Evolutionary conservation across 1,284 basidiomycete genomes (phyloP).

Genomic region (Meripilus lineatus): DNA sequence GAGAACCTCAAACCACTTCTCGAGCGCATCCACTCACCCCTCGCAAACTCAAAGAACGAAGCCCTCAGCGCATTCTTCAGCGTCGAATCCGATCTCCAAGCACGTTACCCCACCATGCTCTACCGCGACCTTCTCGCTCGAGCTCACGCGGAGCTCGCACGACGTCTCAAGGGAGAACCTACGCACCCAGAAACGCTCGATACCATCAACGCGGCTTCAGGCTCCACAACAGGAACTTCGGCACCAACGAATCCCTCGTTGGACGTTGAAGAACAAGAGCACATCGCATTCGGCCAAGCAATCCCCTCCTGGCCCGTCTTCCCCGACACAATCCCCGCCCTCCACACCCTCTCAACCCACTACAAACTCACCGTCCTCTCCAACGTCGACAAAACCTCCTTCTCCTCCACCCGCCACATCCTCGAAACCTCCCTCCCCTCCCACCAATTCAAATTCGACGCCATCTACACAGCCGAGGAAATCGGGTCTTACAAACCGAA

Average conservation of each 20-base stretch:
- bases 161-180: slow-evolving; percentile 22
- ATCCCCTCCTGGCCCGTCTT: slow-evolving; percentile 61
- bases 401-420: slow-evolving; percentile 52
- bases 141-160: slow-evolving; percentile 39
- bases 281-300: slow-evolving; percentile 47
- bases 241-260: background rate
- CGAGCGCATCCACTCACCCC: slow-evolving; percentile 36
- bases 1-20: slow-evolving; percentile 49
- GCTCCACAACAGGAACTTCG: background rate
- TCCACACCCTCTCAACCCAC: slow-evolving; percentile 50
- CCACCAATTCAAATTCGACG: slow-evolving; percentile 53
- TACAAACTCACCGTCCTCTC: slow-evolving; percentile 70
- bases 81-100: slow-evolving; percentile 55
- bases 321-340: slow-evolving; percentile 58
- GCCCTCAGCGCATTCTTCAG: slow-evolving; percentile 46
- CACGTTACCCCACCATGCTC: slow-evolving; percentile 49
- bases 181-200: slow-evolving; percentile 12
- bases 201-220: slow-evolving; percentile 9
- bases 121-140: slow-evolving; percentile 58
- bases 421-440: slow-evolving; percentile 38
- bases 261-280: slow-evolving; percentile 17
- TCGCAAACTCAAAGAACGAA: slow-evolving; percentile 40
- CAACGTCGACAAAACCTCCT: slow-evolving; percentile 66
- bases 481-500: slow-evolving; percentile 67
- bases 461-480: slow-evolving; percentile 65